These are phyloP conservation scores for Chrysosporium queenslandicum DNA, from an alignment of 2,329 filamentous ascomycete species.

Conservation along the genomic window DNA sequence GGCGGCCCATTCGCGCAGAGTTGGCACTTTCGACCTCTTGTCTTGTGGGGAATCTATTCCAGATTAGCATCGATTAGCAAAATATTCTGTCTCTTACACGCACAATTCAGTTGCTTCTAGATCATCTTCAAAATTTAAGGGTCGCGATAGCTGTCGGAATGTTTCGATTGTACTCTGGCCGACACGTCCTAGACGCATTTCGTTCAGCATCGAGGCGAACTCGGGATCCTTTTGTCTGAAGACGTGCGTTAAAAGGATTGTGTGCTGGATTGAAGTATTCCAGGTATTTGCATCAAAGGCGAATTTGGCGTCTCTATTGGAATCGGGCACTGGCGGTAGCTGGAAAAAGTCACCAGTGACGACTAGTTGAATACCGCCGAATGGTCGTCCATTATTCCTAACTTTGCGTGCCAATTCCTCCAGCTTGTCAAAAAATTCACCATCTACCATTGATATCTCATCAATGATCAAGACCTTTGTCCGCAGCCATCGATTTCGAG, in stretches of 20 bases:
- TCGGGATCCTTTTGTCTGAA: constrained; percentile 88
- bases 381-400: constrained; percentile 81
- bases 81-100: constrained; percentile 19
- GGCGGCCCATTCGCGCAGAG: constrained; percentile 56
- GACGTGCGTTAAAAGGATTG: constrained; percentile 86
- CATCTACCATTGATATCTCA: constrained; percentile 97
- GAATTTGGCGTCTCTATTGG: constrained; percentile 65
- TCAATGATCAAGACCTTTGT: constrained; percentile 85
- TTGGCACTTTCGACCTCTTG: constrained; percentile 85
- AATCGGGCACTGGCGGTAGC: constrained; percentile 81
- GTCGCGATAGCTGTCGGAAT: constrained; percentile 64
- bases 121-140: constrained; percentile 61
- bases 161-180: constrained; percentile 62
- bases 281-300: constrained; percentile 88
- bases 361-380: constrained; percentile 90
- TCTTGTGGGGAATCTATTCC: constrained; percentile 68
- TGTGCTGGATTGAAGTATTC: constrained; percentile 87
- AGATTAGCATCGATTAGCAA: neutral
- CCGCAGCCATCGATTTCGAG: constrained; percentile 75
- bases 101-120: constrained; percentile 76
- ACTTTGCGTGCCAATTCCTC: constrained; percentile 76
- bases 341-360: constrained; percentile 98
- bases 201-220: constrained; percentile 92
- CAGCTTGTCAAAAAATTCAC: constrained; percentile 91
- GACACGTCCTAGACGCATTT: constrained; percentile 85